phyloP scores from a whole-genome alignment of 2,329 filamentous ascomycete species.

The Cadophora luteo-olivacea region DNA sequence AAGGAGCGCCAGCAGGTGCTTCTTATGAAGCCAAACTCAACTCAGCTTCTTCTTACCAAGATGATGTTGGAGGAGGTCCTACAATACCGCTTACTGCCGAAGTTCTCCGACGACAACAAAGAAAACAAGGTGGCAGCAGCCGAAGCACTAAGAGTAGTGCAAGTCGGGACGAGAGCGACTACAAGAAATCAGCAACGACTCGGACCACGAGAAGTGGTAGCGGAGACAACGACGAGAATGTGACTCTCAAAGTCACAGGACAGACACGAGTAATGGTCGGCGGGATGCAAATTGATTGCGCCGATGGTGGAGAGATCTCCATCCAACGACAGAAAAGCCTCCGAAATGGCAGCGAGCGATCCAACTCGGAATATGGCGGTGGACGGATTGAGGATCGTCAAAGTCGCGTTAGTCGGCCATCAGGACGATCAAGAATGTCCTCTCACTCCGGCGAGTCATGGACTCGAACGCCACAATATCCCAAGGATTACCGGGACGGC shows the following conservation, averaged over 20 bases:
- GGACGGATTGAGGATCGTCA: constrained; percentile 38
- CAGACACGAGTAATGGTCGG: constrained; percentile 62
- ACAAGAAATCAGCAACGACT: constrained; percentile 65
- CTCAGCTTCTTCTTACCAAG: constrained; percentile 58
- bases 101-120: constrained; percentile 53
- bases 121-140: constrained; percentile 54
- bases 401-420: constrained; percentile 34
- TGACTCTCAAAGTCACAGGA: constrained; percentile 66
- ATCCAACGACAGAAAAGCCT: constrained; percentile 51
- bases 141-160: constrained; percentile 64
- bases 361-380: constrained; percentile 48
- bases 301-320: constrained; percentile 65
- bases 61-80: constrained; percentile 53
- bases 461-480: constrained; percentile 33
- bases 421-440: constrained; percentile 34
- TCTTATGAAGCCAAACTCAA: constrained; percentile 52
- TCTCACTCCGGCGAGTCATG: constrained; percentile 36
- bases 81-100: constrained; percentile 61
- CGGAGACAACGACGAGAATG: constrained; percentile 61
- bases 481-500: constrained; percentile 18
- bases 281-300: constrained; percentile 63
- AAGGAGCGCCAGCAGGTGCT: constrained; percentile 39
- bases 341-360: constrained; percentile 55
- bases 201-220: constrained; percentile 58
- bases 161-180: constrained; percentile 70